Base-by-base conservation (phyloP, 805 yeast species). In the Saccharomyces eubayanus region DNA sequence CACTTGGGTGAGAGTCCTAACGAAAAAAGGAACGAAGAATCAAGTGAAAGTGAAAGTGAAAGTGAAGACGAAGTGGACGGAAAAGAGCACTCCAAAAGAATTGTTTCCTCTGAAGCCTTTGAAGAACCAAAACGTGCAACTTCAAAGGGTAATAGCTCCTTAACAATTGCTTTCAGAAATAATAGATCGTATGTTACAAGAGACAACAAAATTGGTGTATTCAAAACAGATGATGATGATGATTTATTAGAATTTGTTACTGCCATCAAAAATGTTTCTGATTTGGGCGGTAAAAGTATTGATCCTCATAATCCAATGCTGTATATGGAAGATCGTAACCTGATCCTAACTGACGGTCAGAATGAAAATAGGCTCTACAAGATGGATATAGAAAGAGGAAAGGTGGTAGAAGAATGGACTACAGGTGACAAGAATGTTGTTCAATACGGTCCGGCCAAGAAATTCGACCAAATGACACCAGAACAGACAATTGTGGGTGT, bases 351-450 rank as follows among this genome's bases (percentile, higher is more conserved):
- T 62, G 83, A 81, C 62, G 72, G 75, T 2, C 63, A 68, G 3
- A 70, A 76, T 45, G 62, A 63, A 24, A 71, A 75, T 46, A 76
- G 73, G 30, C 66, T 90, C 49, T 87, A 77, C 71, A 79, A 81
- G 59, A 79, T 89, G 89, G 97, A 90, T 71, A 69, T 90, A 49
- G 86, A 80, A 63, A 77, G 82, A 54, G 97, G 96, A 12, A 75
- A 83, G 63, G 77, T 90, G 51, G 85, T 90, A n/a, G 96, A 90
- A 65, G 94, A 88, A 64, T 90, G 96, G 94, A 72, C 77, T 36
- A 75, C 86, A 21, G 77, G 78, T 51, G 74, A 67, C 20, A 71
- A 70, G 28, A 74, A 82, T 20, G 74, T 84, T 29, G 79, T 78
- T 16, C 75, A 78, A 30, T 84, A 82, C 66, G 86, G 85, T 2